Percentiles rank a stretch among this genome's conserved stretches.
These are phyloP conservation scores for Xylaria multiplex DNA, from an alignment of 2,329 filamentous ascomycete species.

Conservation along the genomic window DNA sequence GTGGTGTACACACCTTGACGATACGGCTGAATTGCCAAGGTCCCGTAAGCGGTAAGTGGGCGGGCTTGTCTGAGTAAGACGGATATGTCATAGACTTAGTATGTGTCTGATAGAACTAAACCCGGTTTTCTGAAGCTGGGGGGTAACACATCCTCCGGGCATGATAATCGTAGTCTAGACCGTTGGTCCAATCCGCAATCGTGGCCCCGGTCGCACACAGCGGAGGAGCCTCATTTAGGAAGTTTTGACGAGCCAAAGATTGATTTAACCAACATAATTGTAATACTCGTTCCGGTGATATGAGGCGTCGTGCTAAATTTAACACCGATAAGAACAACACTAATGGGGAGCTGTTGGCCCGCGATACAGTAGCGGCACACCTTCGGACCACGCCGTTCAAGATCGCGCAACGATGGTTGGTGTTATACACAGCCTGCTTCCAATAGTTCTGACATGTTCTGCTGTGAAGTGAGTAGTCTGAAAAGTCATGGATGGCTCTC, in stretches of 20 bases:
- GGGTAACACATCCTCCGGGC: constrained; percentile 4
- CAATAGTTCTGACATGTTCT: not conserved
- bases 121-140: constrained; percentile 4
- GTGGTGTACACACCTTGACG: not conserved
- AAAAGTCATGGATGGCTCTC: not conserved
- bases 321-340: constrained; percentile 4
- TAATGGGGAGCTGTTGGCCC: not conserved
- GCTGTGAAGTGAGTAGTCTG: not conserved
- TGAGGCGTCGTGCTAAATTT: constrained; percentile 4
- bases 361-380: constrained; percentile 19
- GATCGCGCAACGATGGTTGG: constrained; percentile 6
- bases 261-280: not conserved
- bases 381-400: constrained; percentile 1
- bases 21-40: constrained; percentile 15
- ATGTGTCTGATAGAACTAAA: not conserved
- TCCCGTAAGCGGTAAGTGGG: not conserved
- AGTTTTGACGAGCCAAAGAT: not conserved
- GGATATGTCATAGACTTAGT: not conserved
- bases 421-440: constrained; percentile 12
- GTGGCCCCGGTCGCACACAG: constrained; percentile 12
- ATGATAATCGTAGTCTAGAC: not conserved
- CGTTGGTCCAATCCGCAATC: constrained; percentile 15
- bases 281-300: not conserved
- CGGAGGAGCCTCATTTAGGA: constrained; percentile 11
- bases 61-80: constrained; percentile 22